A percentile compares a stretch with the other conserved stretches of the same genome.
Conservation (phyloP, 169 alveolate species). For the Pseudocohnilembus persalinus region DNA sequence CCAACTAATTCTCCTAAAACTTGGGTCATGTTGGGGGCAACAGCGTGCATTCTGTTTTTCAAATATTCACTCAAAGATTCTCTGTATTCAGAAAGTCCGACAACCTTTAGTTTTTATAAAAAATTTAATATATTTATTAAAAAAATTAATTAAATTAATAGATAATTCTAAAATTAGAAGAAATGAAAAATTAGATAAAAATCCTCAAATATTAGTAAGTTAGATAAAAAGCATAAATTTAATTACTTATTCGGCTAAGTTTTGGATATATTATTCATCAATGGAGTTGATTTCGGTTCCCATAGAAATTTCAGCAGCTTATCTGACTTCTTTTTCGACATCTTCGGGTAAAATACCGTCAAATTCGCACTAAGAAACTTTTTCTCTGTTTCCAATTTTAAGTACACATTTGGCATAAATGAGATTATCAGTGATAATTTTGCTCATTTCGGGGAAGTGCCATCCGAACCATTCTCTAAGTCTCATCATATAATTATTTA, state of each 20-base stretch:
- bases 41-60: slow-evolving; percentile 97
- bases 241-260: slow-evolving; percentile 89
- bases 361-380: slow-evolving; percentile 76
- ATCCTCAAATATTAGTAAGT: too few species aligned
- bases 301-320: slow-evolving; percentile 99
- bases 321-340: slow-evolving; percentile 93
- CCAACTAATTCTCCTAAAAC: slow-evolving; percentile 99
- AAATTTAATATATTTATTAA: too few species aligned
- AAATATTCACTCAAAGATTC: slow-evolving; percentile 93
- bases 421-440: slow-evolving; percentile 93
- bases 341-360: slow-evolving; percentile 91
- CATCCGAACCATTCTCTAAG: slow-evolving; percentile 99
- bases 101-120: too few species aligned
- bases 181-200: too few species aligned
- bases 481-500: slow-evolving; percentile 99
- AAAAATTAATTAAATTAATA: too few species aligned
- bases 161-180: too few species aligned
- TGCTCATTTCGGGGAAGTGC: slow-evolving; percentile 99
- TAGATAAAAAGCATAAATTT: slow-evolving; percentile 64
- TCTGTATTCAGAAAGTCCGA: slow-evolving; percentile 96
- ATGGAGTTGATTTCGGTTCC: slow-evolving; percentile 98
- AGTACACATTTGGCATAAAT: slow-evolving; percentile 92
- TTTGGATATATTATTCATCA: slow-evolving; percentile 90
- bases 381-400: slow-evolving; percentile 88
- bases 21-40: slow-evolving; percentile 99